These are phyloP conservation scores for Emiliania huxleyi DNA, from an alignment of 78 protist genomes.

Conservation along the genomic window DNA sequence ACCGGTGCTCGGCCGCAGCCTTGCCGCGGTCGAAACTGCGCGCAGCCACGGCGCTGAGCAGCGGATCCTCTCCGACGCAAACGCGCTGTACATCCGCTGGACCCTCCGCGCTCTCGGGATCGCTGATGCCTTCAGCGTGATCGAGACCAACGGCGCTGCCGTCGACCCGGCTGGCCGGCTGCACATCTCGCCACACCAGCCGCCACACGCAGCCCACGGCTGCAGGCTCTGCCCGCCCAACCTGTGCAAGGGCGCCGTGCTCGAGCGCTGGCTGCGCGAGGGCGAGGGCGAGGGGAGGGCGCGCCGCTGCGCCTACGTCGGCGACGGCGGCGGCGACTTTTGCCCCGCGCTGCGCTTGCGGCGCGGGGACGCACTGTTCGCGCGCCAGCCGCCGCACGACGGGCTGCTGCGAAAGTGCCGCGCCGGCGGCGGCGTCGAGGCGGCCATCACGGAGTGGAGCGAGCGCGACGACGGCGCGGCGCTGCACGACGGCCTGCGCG, in stretches of 20 bases:
- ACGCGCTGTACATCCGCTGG: background rate
- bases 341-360: background rate
- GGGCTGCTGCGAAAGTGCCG: background rate
- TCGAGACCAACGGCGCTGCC: background rate
- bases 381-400: background rate
- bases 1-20: no score
- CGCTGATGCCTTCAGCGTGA: background rate
- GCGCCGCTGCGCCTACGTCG: conserved; percentile 11
- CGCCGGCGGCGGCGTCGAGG: background rate
- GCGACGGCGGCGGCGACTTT: conserved; percentile 11
- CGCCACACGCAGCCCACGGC: background rate
- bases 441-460: background rate
- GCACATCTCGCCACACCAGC: background rate
- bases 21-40: no score
- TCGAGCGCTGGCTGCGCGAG: background rate
- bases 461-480: no score
- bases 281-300: background rate
- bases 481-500: no score
- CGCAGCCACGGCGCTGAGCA: no score
- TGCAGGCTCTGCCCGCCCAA: background rate
- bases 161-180: background rate
- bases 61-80: background rate
- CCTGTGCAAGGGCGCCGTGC: background rate
- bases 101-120: background rate
- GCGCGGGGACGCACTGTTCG: background rate